Evolutionary conservation across 148 eudicot species (phyloP).

Genomic region (Fallopia convolvulus): DNA sequence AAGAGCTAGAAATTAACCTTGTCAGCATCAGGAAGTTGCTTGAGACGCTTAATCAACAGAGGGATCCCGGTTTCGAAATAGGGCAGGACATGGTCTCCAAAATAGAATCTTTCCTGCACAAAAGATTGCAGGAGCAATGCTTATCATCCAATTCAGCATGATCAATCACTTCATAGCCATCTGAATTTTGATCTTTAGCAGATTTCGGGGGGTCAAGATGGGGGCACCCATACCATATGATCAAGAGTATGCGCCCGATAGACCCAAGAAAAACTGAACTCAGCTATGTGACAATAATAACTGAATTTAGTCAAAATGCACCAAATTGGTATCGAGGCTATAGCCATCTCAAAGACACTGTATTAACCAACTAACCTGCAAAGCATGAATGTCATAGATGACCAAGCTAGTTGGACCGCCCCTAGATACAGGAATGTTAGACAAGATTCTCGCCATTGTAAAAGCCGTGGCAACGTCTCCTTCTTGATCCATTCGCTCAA

Average conservation of each 20-base stretch:
- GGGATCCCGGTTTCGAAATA: slow-evolving; percentile 97
- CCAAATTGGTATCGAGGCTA: too few relatives aligned
- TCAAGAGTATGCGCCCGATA: too few relatives aligned
- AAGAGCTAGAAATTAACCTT: slow-evolving; percentile 36
- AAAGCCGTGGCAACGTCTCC: slow-evolving; percentile 97
- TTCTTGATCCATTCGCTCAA: slow-evolving; percentile 94
- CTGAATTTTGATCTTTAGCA: too few relatives aligned
- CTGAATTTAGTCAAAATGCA: too few relatives aligned
- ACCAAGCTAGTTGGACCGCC: slow-evolving; percentile 97
- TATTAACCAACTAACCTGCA: slow-evolving; percentile 95
- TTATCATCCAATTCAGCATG: neutral
- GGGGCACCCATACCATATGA: too few relatives aligned
- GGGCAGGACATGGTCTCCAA: slow-evolving; percentile 83
- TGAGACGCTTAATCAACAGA: slow-evolving; percentile 78
- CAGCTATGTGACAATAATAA: too few relatives aligned
- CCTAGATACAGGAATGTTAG: slow-evolving; percentile 86
- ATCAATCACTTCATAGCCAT: too few relatives aligned
- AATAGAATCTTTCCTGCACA: slow-evolving; percentile 90
- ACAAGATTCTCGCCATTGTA: slow-evolving; percentile 92
- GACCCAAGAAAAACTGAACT: too few relatives aligned
- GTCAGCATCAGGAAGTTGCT: slow-evolving; percentile 69
- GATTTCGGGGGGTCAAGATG: too few relatives aligned
- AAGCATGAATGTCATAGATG: slow-evolving; percentile 90
- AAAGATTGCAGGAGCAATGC: neutral
- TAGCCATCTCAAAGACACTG: too few relatives aligned